A percentile compares a stretch with the other conserved stretches of the same genome.
These are phyloP conservation scores for Aegilops longissima DNA, from an alignment of 176 grass and related monocot species.

Conservation along the genomic window DNA sequence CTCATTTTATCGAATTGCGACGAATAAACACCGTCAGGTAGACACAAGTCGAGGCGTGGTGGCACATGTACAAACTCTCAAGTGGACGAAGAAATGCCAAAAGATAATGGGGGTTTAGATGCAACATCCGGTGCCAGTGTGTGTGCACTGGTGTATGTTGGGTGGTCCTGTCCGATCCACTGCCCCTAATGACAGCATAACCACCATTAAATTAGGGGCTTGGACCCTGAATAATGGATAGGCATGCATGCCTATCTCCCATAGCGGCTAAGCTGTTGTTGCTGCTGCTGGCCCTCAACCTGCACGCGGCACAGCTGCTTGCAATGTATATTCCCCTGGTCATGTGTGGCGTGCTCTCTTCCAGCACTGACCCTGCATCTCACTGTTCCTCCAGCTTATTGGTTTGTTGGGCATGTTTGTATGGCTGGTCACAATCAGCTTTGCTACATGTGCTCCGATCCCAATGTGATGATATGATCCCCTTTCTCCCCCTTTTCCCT, in stretches of 20 bases:
- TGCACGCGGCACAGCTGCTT: conserved; percentile 8
- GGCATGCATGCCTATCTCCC: neutral
- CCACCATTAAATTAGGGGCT: conserved; percentile 34
- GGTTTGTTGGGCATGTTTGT: conserved; percentile 46
- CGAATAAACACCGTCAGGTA: too few species aligned
- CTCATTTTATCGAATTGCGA: neutral
- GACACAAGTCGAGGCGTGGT: neutral
- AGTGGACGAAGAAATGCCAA: conserved; percentile 34
- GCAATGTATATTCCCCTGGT: conserved; percentile 1
- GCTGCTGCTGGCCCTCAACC: neutral
- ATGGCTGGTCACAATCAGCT: conserved; percentile 23
- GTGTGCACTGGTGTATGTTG: conserved; percentile 33
- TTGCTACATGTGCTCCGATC: neutral
- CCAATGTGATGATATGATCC: neutral
- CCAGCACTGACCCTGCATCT: conserved; percentile 8
- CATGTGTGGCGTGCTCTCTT: conserved; percentile 33
- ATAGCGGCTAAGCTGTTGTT: neutral
- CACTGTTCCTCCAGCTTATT: conserved; percentile 20
- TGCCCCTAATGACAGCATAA: conserved; percentile 51
- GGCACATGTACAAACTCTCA: neutral
- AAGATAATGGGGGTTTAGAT: conserved; percentile 7
- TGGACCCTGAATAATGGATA: conserved; percentile 20
- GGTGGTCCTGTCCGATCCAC: conserved; percentile 10
- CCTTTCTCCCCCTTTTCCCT: neutral
- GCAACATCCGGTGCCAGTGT: conserved; percentile 35